Percentiles rank a stretch among this genome's conserved stretches.
phyloP scores from a whole-genome alignment of 805 yeast species.

The Yarrowia alimentaria region DNA sequence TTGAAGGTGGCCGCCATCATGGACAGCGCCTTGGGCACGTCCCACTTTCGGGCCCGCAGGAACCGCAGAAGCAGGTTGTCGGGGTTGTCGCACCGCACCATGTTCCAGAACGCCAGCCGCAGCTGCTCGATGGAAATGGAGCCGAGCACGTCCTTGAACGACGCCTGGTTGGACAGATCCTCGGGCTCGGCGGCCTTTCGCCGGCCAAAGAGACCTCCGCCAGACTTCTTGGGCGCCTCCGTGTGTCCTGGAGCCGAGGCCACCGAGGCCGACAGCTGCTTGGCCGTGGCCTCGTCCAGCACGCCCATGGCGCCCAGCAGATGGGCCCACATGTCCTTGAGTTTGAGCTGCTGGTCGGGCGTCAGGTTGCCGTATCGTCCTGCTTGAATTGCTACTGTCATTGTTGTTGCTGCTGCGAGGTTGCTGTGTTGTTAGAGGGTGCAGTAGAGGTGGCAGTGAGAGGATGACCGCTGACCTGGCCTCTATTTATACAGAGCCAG shows the following conservation, averaged over 20 bases:
- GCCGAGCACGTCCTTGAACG: constrained; percentile 50
- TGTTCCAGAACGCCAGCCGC: constrained; percentile 54
- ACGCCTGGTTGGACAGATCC: constrained; percentile 31
- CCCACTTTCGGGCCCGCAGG: constrained; percentile 84
- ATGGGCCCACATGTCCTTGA: constrained; percentile 44
- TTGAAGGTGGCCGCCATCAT: constrained; percentile 72
- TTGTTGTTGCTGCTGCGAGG: background rate
- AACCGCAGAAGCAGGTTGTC: constrained; percentile 77
- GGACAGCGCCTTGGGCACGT: constrained; percentile 59
- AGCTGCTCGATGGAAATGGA: constrained; percentile 53
- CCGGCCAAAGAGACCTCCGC: constrained; percentile 37
- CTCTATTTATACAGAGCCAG: constrained; percentile 5
- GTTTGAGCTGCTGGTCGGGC: constrained; percentile 41
- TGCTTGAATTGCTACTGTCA: constrained; percentile 30
- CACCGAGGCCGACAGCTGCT: constrained; percentile 31
- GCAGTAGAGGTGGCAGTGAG: too few relatives aligned
- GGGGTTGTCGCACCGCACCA: constrained; percentile 73
- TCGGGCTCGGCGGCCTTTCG: constrained; percentile 30
- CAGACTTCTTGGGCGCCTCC: constrained; percentile 35
- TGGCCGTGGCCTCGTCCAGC: constrained; percentile 33
- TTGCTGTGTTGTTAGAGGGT: background rate
- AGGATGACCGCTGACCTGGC: background rate
- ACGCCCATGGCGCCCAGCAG: constrained; percentile 34
- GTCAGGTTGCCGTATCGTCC: constrained; percentile 44
- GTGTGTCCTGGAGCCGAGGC: too few relatives aligned